Base-by-base conservation (phyloP, 106 monocot genomes). In the Allium cepa region DNA sequence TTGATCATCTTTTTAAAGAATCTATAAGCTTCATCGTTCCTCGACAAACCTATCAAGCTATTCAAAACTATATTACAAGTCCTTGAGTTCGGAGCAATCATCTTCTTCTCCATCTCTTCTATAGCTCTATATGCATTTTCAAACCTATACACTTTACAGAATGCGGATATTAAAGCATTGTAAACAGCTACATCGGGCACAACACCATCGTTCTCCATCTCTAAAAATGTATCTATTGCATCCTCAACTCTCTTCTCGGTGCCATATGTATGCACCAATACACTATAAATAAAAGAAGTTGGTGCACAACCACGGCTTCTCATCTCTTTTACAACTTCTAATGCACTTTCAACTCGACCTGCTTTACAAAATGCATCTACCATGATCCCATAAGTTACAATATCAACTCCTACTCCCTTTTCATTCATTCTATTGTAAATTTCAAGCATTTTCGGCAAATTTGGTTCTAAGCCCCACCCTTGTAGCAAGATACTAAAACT, bases 301-400 rank as follows among this genome's bases (percentile, higher is more conserved):
- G 92, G 92, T 9, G 13, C 66, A 55, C 82, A 90, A 46, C 74
- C 79, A 4, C 65, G 81, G 11, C 17, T 49, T 1, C 45, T 53
- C 99, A 99, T 99, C 26, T 84, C 79, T 63, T 56, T 75, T 17
- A 90, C 81, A 7, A 90, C 64, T 66, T 69, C 69, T 2, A 90
- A 61, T 0, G 99, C 92, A n/a, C 87, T 92, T 16, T 82, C 83
- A 11, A 85, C 73, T 53, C 75, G 63, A 0, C 99, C 90, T 8
- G 86, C 70, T 78, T 99, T 99, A 73, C 92, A 92, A 8, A 99
- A 79, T 3, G 89, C 62, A 60, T 99, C 99, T 2, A 99, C 90
- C 92, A 99, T 87, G 51, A 99, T 93, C 8, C 99, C 90, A 36
- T 99, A 99, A 0, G 99, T 99, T 36, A 99, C 87, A 8, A 90